Base-by-base conservation (phyloP, 768 basidiomycete genomes). In the Mycena crocata region DNA sequence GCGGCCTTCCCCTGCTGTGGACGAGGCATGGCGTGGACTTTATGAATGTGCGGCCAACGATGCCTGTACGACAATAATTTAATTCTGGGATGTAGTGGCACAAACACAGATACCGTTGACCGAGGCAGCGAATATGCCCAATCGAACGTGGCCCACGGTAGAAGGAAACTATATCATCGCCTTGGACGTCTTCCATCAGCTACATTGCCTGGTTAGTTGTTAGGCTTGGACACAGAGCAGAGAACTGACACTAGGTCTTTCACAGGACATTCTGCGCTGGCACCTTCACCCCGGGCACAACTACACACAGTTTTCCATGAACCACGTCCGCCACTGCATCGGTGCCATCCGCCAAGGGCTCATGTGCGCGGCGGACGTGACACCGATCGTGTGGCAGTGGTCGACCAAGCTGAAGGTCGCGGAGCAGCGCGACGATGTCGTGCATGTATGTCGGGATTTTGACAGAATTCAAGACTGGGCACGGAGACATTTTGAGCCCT, bases 121-220 rank as follows among this genome's bases (percentile, higher is more conserved):
- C 32, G 72, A 74, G 51, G 74, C 75, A 4, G 34, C 28, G n/a
- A 66, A 64, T 14, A 63, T 78, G 10, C 66, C 65, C 14, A 78
- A 76, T 48, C 61, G 57, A n/a, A 75, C 77, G 5, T 72, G 65
- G 52, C 71, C 72, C 13, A 71, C 71, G 1, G 74, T 75, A 15
- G 71, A 71, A 28, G 71, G 66, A 6, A 66, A 74, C 34, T 75
- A 76, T 44, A 59, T 75, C 3, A 50, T 75, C 4, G 59, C 69
- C 2, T 65, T 76, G 14, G 73, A 75, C 30, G 75, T 78, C 3
- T 77, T 74, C 52, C 78, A 77, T 49, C 73, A 77, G 37, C 68
- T 77, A 5, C 77, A 77, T 62, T 79, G 78, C 52, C 48, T 78
- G 62, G 78, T 79, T n/a, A 14, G 74, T 28, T 21, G 13, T 21